Evolutionary conservation across 768 basidiomycete species (phyloP), one percentile per base, ranked within the genome.

Genomic region (Leccinellum rugosiceps): DNA sequence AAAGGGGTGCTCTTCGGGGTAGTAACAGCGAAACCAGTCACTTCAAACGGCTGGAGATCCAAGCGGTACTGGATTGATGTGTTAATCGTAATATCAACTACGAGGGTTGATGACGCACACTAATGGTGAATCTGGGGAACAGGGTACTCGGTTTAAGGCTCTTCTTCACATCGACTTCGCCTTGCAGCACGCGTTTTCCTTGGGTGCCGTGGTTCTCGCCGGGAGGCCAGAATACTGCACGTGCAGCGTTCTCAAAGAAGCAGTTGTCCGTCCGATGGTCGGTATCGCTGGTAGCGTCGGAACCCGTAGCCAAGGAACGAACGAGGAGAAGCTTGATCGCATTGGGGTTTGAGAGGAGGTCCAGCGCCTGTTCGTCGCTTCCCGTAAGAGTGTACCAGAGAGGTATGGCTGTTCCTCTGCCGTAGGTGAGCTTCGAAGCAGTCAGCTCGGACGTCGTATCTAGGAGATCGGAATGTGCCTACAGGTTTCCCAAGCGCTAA

Each of bases 381-480:
- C 79, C 73, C 23, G 63, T 72, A 31, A 85, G 60, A 3, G 78
- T 80, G n/a, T 85, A 56, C 43, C 71, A 66, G 8, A 86, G 66
- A 9, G 83, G 83, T 5, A 85, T 75, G 0, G 78, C 75, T 8
- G 80, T 78, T 7, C 80, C 81, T n/a, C 78, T 65, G 13, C 81
- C 75, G 65, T 77, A 84, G 5, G 72, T 76, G 13, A 83, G 71
- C 83, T 85, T 57, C 1, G 10, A 44, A 38, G 45, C 4, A 8
- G 7, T 58, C 26, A 31, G 43, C 25, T 31, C 2, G 17, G 41
- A 15, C 34, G n/a, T 41, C 38, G 32, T 8, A 38, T 50, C n/a
- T 19, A 4, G 25, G 30, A 31, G 35, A 21, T 6, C 15, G 21
- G 8, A 48, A 32, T 32, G 5, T 45, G 59, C 73, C 63, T 65